Evolutionary conservation across 768 basidiomycete species (phyloP).

Genomic region (Mycena capillaripes): DNA sequence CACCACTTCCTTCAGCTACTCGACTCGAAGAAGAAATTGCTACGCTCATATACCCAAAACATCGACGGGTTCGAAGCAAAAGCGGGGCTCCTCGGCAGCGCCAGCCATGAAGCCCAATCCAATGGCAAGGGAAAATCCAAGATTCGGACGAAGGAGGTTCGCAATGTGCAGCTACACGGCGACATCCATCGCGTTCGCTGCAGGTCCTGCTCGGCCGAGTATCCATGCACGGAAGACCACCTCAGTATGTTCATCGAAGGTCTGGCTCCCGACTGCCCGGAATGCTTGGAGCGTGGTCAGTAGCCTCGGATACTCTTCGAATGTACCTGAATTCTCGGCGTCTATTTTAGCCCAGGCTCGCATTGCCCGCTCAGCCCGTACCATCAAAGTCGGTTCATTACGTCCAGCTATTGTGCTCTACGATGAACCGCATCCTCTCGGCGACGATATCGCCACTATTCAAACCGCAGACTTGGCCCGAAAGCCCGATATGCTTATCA

Average conservation of each 20-base stretch:
- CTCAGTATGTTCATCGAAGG: slow-evolving; percentile 77
- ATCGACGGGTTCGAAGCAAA: slow-evolving; percentile 94
- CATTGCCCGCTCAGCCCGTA: slow-evolving; percentile 85
- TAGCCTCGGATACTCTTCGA: slow-evolving; percentile 35
- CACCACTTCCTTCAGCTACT: slow-evolving; percentile 91
- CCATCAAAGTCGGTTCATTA: slow-evolving; percentile 85
- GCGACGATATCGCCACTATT: slow-evolving; percentile 91
- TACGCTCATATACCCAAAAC: slow-evolving; percentile 97
- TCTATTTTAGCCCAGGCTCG: slow-evolving; percentile 73
- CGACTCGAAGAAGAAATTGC: slow-evolving; percentile 84
- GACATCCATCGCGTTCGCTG: slow-evolving; percentile 95
- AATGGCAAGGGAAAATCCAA: slow-evolving; percentile 79
- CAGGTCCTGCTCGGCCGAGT: slow-evolving; percentile 84
- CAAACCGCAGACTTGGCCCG: slow-evolving; percentile 82
- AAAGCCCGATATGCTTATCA: slow-evolving; percentile 92
- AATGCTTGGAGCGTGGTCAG: slow-evolving; percentile 87
- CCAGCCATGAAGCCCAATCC: slow-evolving; percentile 64
- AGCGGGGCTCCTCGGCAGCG: slow-evolving; percentile 80
- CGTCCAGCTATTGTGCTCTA: slow-evolving; percentile 96
- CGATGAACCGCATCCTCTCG: slow-evolving; percentile 92
- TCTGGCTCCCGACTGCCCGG: slow-evolving; percentile 86
- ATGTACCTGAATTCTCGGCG: slow-evolving; percentile 24
- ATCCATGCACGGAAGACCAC: slow-evolving; percentile 76
- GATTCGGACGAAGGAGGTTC: slow-evolving; percentile 77
- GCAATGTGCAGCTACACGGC: slow-evolving; percentile 95